Evolutionary conservation across 257 asterid species (phyloP).

Genomic region (Lycium barbarum): DNA sequence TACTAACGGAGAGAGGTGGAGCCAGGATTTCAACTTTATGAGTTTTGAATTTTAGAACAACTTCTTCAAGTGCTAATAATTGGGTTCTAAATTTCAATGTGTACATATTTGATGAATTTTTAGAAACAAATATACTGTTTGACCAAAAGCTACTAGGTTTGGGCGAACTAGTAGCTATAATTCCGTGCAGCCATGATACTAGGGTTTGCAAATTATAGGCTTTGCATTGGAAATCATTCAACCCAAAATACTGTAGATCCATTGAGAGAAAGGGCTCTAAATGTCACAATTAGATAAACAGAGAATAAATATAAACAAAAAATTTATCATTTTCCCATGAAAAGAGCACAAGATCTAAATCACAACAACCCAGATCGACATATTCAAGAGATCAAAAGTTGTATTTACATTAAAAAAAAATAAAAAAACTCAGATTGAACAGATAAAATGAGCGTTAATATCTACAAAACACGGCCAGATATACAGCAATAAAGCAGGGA

Average conservation of each 20-base stretch:
- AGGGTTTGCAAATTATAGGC: background rate
- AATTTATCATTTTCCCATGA: background rate
- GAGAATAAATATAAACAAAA: background rate
- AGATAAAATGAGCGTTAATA: background rate
- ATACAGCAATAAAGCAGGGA: background rate
- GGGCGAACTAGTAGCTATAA: background rate
- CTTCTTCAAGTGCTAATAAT: no score
- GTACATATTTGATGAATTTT: no score
- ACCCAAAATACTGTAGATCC: background rate
- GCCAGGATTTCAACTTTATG: no score
- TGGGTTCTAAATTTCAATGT: no score
- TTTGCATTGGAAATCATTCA: background rate
- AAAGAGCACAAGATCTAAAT: conserved; percentile 10
- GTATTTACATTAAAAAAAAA: background rate
- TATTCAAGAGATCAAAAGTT: no score
- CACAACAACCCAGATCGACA: background rate
- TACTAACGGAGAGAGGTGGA: background rate
- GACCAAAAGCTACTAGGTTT: no score
- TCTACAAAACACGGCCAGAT: background rate
- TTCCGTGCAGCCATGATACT: background rate
- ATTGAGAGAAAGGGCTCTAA: background rate
- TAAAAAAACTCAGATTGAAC: background rate
- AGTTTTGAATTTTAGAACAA: no score
- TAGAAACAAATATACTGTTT: no score
- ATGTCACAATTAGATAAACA: background rate